Evolutionary conservation across 768 basidiomycete species (phyloP).

Genomic region (Pleurotus citrinopileatus): DNA sequence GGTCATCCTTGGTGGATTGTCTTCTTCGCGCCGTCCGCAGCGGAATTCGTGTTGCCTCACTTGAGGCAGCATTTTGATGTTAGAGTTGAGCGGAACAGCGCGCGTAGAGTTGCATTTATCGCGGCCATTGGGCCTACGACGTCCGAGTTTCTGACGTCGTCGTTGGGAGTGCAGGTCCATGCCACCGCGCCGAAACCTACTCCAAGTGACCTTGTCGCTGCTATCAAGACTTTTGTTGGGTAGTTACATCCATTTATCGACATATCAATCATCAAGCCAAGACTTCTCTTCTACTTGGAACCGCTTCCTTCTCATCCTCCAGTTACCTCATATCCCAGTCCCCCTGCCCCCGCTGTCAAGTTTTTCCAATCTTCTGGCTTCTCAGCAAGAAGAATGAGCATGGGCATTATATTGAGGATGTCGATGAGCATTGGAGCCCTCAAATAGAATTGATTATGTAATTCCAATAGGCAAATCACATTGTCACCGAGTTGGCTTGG

Average conservation of each 20-base stretch:
- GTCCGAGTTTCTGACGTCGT: constrained; percentile 42
- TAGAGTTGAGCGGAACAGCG: not conserved
- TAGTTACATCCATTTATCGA: not conserved
- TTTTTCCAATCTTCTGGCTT: too few relatives aligned
- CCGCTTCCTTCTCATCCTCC: too few relatives aligned
- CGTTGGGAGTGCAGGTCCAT: constrained; percentile 46
- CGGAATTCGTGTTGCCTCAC: constrained; percentile 51
- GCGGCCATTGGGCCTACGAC: constrained; percentile 76
- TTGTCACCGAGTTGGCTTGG: not conserved
- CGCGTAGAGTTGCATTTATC: constrained; percentile 26
- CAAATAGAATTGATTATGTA: too few relatives aligned
- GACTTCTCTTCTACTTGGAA: too few relatives aligned
- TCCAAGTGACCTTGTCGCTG: constrained; percentile 45
- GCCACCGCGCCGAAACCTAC: constrained; percentile 55
- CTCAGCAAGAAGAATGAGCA: too few relatives aligned
- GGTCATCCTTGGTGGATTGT: constrained; percentile 74
- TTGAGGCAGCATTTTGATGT: constrained; percentile 44
- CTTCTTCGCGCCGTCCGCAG: constrained; percentile 74
- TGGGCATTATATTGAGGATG: too few relatives aligned
- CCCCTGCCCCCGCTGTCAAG: too few relatives aligned
- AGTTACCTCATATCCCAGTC: too few relatives aligned
- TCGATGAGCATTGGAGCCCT: too few relatives aligned
- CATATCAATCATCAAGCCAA: too few relatives aligned
- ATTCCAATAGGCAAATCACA: not conserved
- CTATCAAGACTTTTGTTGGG: constrained; percentile 21